Conservation (phyloP, 176 grass and related monocot species). For the Hsuehochloa calcarea region DNA sequence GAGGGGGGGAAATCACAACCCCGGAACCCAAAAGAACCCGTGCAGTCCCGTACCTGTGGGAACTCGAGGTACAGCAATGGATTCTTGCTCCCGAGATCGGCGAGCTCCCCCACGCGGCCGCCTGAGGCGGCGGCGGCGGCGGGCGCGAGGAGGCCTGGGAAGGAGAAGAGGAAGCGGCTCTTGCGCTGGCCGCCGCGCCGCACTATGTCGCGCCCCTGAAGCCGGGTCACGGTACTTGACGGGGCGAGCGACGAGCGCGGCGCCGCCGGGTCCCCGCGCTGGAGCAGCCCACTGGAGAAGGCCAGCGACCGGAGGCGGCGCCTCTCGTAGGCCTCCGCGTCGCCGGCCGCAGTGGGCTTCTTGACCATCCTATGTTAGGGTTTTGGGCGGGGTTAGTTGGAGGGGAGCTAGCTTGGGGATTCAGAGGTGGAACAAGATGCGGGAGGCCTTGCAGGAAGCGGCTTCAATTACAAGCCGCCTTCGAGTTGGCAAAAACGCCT, state of each 20-base stretch:
- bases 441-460: no score
- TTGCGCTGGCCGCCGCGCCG: slow-evolving; percentile 71
- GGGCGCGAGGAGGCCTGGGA: slow-evolving; percentile 83
- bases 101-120: slow-evolving; percentile 77
- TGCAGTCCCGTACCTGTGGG: slow-evolving; percentile 41
- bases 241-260: slow-evolving; percentile 43
- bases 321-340: slow-evolving; percentile 50
- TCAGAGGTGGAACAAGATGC: no score
- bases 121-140: slow-evolving; percentile 36
- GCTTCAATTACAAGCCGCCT: no score
- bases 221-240: slow-evolving; percentile 50
- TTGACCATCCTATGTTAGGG: slow-evolving; percentile 57
- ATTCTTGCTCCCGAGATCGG: slow-evolving; percentile 78
- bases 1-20: no score
- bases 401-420: neutral
- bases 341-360: slow-evolving; percentile 27
- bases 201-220: slow-evolving; percentile 84
- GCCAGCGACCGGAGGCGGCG: slow-evolving; percentile 64
- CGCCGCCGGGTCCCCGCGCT: slow-evolving; percentile 39
- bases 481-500: no score
- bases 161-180: slow-evolving; percentile 89
- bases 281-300: slow-evolving; percentile 64
- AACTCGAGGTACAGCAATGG: slow-evolving; percentile 84
- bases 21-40: neutral
- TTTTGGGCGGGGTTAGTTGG: neutral